Evolutionary conservation across 495 filamentous ascomycete species (phyloP), one percentile per base, ranked within the genome.

Genomic region (Evernia prunastri): DNA sequence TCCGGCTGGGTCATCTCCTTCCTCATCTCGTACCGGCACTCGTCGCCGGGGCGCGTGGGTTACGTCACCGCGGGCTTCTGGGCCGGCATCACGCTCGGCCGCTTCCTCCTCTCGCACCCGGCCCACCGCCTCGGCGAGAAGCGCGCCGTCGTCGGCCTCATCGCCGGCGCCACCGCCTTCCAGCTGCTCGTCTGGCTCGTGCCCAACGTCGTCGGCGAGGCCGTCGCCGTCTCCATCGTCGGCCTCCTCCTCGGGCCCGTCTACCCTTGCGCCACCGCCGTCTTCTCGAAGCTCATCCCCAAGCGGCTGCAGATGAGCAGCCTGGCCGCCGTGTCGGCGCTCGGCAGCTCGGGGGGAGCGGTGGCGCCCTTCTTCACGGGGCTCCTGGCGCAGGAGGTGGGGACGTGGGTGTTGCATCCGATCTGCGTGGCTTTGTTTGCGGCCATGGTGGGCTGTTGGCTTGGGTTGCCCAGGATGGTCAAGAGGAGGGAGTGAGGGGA

Each of bases 31-130:
- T 81, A 84, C 62, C 87, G 90, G 25, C 73, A 82, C 68, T 88
- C 88, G 15, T 75, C 86, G 63, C 87, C 87, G 4, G 74, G 79
- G 11, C 75, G 78, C 5, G 87, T 92, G 12, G 90, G 91, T 20
- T 92, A 91, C 71, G 89, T 93, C 5, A 91, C 88, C 27, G 79
- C 89, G 1, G 90, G 89, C 7, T 95, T 92, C 74, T 92, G 90
- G 90, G 88, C 73, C 12, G 89, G 89, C 53, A 88, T 95, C 42
- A 75, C 77, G 9, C 69, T 88, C 1, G 89, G 90, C 1, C 80
- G 90, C 3, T 87, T 92, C 71, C 63, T 84, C 4, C 79, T 94
- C 43, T 82, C 83, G 15, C 82, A 84, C 25, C 76, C 84, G 0
- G 86, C 88, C 0, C 79, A 84, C 61, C 77, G 75, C 11, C 65